Percentiles rank a stretch among this genome's conserved stretches.
phyloP scores from a whole-genome alignment of 1,284 basidiomycete species.

The Golubevia pallescens region DNA sequence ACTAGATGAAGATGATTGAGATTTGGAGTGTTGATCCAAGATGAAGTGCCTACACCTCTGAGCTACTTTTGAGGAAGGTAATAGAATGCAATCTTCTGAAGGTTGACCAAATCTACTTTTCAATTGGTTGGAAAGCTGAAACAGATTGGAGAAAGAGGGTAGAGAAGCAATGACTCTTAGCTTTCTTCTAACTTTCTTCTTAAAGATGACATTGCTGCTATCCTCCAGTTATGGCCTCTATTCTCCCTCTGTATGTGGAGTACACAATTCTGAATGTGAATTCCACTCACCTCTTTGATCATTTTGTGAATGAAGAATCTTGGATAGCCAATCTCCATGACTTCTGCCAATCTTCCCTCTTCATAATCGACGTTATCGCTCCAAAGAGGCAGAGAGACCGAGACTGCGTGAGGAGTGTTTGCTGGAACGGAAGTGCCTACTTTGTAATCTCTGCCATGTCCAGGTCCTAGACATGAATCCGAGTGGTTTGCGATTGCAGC shows the following conservation, averaged over 20 bases:
- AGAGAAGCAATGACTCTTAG: not conserved
- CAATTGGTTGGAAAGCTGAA: constrained; percentile 8
- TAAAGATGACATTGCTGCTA: not conserved
- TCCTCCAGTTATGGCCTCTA: not conserved
- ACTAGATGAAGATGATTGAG: not conserved
- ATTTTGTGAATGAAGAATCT: constrained; percentile 61
- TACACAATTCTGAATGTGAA: not conserved
- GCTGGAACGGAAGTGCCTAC: constrained; percentile 41
- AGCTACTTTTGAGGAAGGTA: not conserved
- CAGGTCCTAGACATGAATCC: not conserved
- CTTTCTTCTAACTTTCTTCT: not conserved
- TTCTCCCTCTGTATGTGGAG: not conserved
- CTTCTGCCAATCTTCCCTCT: constrained; percentile 48
- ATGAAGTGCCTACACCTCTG: not conserved
- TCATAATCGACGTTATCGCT: constrained; percentile 64
- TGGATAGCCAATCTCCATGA: constrained; percentile 60
- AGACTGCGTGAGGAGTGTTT: constrained; percentile 55
- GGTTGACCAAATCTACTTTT: constrained; percentile 12
- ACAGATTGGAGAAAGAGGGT: not conserved
- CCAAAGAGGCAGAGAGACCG: constrained; percentile 59
- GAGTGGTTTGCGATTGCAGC: too few species aligned
- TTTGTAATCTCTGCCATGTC: not conserved
- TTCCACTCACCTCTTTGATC: constrained; percentile 45
- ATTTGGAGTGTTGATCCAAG: not conserved
- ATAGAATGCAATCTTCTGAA: not conserved